Percentiles rank a stretch among this genome's conserved stretches.
These are phyloP conservation scores for Fraxinus nigra DNA, from an alignment of 305 asterid genomes.

Conservation along the genomic window DNA sequence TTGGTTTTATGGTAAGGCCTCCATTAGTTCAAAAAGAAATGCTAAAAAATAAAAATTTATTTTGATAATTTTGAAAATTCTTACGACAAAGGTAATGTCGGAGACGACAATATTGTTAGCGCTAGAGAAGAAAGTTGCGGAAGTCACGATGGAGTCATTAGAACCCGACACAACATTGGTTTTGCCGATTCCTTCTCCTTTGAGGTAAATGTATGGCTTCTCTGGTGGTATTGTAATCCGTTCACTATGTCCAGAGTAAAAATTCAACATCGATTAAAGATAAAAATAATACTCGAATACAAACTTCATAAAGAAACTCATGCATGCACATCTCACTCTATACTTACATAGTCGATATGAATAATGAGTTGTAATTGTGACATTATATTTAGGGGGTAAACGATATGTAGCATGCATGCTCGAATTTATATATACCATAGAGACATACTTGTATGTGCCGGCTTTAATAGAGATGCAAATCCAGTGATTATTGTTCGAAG, in stretches of 20 bases:
- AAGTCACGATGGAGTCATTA: constrained; percentile 19
- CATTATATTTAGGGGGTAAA: neutral
- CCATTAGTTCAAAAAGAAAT: neutral
- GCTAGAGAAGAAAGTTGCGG: constrained; percentile 41
- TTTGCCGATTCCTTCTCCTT: constrained; percentile 42
- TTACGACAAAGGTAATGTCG: constrained; percentile 45
- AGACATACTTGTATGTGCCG: constrained; percentile 51
- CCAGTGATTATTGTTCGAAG: constrained; percentile 45
- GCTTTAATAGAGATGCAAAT: constrained; percentile 38
- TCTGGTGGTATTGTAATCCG: constrained; percentile 39
- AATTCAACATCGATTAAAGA: too few relatives aligned
- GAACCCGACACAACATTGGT: constrained; percentile 39
- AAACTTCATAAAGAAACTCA: neutral
- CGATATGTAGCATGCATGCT: too few relatives aligned
- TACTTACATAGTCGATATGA: neutral
- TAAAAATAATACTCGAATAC: neutral
- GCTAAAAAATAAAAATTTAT: neutral
- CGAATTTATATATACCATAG: too few relatives aligned
- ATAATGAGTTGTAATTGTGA: neutral
- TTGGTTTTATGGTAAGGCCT: neutral
- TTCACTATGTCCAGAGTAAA: constrained; percentile 28
- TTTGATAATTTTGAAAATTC: neutral
- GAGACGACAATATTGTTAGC: constrained; percentile 48
- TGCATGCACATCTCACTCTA: neutral
- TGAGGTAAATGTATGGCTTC: constrained; percentile 47